These are phyloP conservation scores for Peziza echinospora DNA, from an alignment of 495 filamentous ascomycete genomes.

Conservation along the genomic window DNA sequence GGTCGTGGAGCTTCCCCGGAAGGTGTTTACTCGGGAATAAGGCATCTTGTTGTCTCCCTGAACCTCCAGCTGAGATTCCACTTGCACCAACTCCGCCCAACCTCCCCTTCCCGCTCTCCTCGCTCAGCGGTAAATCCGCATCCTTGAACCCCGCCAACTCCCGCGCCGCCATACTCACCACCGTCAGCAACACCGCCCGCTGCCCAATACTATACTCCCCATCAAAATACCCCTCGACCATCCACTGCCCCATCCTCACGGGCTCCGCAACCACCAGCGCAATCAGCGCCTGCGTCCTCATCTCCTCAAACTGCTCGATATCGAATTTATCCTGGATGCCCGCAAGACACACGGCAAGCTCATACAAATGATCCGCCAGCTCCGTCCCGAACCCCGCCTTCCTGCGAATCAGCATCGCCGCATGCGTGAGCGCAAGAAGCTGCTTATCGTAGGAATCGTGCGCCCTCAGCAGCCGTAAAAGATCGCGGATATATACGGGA, in stretches of 20 bases:
- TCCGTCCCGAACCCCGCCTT: slow-evolving; percentile 79
- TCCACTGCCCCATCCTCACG: slow-evolving; percentile 56
- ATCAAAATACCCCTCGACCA: slow-evolving; percentile 65
- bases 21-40: slow-evolving; percentile 55
- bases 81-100: not conserved
- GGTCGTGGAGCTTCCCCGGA: slow-evolving; percentile 33
- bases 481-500: slow-evolving; percentile 69
- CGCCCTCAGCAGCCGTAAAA: slow-evolving; percentile 57
- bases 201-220: slow-evolving; percentile 79
- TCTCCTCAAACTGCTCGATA: slow-evolving; percentile 50
- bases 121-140: slow-evolving; percentile 29
- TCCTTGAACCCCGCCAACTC: slow-evolving; percentile 65
- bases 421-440: slow-evolving; percentile 53
- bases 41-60: slow-evolving; percentile 19
- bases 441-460: slow-evolving; percentile 67
- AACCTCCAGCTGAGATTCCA: no score
- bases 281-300: slow-evolving; percentile 64
- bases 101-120: slow-evolving; percentile 21
- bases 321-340: slow-evolving; percentile 66
- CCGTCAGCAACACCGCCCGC: slow-evolving; percentile 55
- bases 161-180: slow-evolving; percentile 62
- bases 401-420: slow-evolving; percentile 59
- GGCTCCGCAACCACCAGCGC: slow-evolving; percentile 60
- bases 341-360: slow-evolving; percentile 51
- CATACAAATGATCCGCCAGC: slow-evolving; percentile 59